Evolutionary conservation across 805 yeast species (phyloP), one percentile per base, ranked within the genome.

Genomic region (Candida fluviatilis): DNA sequence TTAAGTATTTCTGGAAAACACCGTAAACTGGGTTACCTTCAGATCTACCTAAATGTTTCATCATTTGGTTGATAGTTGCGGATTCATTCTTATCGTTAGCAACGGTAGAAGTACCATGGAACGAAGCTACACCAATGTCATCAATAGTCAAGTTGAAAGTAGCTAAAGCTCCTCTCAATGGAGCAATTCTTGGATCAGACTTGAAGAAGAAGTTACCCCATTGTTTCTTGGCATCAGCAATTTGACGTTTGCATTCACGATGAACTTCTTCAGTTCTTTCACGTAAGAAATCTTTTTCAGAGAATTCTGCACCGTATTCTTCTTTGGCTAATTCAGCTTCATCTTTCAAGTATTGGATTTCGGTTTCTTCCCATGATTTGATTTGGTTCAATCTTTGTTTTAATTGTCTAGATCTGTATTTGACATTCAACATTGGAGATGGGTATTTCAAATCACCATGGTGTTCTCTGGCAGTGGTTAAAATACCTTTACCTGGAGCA

Each of bases 1-100:
- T 93, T 60, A 93, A 79, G 80, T 78, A 93, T 71, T 93, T 93
- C 72, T 93, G 99, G 95, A 95, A 91, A 39, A 93, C 95, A 78
- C 98, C 97, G 52, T 84, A 75, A 35, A 95, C 90, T 47, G 99
- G 95, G 72, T 93, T 95, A 71, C 99, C 99, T 71, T 86, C 89
- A 40, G 95, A 71, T 72, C 99, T 84, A 52, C 98, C 99, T 60
- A 93, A 75, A 62, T 93, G 99, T 58, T 75, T 70, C 82, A 95
- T 84, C 97, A 95, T 93, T 54, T 75, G 69, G 64, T 93, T 83
- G 63, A 95, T 75, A 29, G 98, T 86, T 43, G 84, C 83, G 43
- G 95, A 80, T 75, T 93, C 99, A 64, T 95, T 93, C 86, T 93
- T 93, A 64, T 93, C 99, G 62, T 93, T 93, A 45, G 99, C 99